These are phyloP conservation scores for Populus ilicifolia DNA, from an alignment of 345 rosid genomes.

Conservation along the genomic window DNA sequence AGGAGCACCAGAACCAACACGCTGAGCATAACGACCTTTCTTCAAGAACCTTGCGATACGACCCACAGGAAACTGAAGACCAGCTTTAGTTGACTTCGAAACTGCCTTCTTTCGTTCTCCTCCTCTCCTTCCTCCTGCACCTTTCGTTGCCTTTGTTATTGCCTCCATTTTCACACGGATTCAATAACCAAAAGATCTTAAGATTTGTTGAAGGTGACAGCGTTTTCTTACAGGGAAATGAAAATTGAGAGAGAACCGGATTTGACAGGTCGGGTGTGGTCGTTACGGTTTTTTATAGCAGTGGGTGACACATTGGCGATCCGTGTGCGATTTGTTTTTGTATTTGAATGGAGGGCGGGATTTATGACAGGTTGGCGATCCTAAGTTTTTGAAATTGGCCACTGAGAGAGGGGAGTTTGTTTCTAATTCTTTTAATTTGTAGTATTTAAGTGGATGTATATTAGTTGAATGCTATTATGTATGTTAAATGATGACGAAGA, in stretches of 20 bases:
- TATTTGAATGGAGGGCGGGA: background rate
- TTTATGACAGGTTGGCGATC: constrained; percentile 29
- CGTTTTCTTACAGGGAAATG: background rate
- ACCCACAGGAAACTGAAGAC: constrained; percentile 28
- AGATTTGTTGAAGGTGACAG: background rate
- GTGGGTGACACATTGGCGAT: background rate
- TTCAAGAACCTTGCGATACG: constrained; percentile 17
- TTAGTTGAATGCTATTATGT: too few species aligned
- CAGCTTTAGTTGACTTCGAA: constrained; percentile 18
- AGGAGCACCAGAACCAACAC: constrained; percentile 17
- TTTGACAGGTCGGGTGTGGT: background rate
- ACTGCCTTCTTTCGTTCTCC: constrained; percentile 20
- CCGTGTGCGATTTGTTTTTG: background rate
- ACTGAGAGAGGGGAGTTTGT: background rate
- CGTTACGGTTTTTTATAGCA: background rate
- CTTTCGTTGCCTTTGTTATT: constrained; percentile 14
- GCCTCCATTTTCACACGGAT: background rate
- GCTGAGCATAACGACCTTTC: constrained; percentile 22
- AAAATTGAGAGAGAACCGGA: background rate
- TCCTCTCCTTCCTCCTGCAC: constrained; percentile 22
- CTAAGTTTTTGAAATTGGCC: background rate
- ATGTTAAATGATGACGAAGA: too few species aligned
- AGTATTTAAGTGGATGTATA: too few species aligned
- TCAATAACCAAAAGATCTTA: background rate
- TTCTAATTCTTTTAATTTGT: too few species aligned